A percentile compares a stretch with the other conserved stretches of the same genome.
Evolutionary conservation across 768 basidiomycete genomes (phyloP).

Genomic region (Boletus tylopilopsis): DNA sequence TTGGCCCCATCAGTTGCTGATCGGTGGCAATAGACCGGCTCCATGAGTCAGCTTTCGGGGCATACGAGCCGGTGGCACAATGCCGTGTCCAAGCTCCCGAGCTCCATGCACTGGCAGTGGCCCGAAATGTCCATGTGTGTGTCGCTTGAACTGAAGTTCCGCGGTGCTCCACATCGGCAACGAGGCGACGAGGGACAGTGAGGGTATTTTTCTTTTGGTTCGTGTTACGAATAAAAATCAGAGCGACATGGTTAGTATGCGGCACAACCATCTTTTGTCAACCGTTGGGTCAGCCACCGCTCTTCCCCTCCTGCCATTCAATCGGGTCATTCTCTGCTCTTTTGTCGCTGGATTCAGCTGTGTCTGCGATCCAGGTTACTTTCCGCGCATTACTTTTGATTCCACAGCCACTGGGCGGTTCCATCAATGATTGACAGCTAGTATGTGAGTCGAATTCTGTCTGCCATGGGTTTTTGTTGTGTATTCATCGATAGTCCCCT

Average conservation of each 20-base stretch:
- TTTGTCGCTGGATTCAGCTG: slow-evolving; percentile 50
- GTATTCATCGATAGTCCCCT: slow-evolving; percentile 51
- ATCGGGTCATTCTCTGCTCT: slow-evolving; percentile 36
- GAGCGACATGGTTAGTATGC: background rate
- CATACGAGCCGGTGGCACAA: too few species aligned
- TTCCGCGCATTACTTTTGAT: slow-evolving; percentile 48
- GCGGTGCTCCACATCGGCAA: too few species aligned
- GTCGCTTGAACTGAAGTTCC: too few species aligned
- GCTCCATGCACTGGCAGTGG: too few species aligned
- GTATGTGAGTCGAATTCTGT: slow-evolving; percentile 11
- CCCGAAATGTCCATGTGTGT: too few species aligned
- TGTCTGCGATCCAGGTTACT: slow-evolving; percentile 46
- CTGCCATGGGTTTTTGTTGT: background rate
- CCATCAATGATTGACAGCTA: slow-evolving; percentile 25
- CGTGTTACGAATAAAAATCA: too few species aligned
- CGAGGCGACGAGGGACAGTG: too few species aligned
- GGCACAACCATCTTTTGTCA: too few species aligned
- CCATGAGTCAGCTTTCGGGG: too few species aligned
- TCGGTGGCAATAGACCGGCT: background rate
- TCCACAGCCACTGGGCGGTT: slow-evolving; percentile 43
- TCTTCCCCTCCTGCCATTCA: slow-evolving; percentile 1
- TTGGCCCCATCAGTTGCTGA: background rate
- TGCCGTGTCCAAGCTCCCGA: too few species aligned
- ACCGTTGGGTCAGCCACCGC: slow-evolving; percentile 14
- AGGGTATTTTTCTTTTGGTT: too few species aligned